Evolutionary conservation across 2,329 filamentous ascomycete genomes (phyloP), one percentile per base, ranked within the genome.

Genomic region (Colletotrichum caudatum): DNA sequence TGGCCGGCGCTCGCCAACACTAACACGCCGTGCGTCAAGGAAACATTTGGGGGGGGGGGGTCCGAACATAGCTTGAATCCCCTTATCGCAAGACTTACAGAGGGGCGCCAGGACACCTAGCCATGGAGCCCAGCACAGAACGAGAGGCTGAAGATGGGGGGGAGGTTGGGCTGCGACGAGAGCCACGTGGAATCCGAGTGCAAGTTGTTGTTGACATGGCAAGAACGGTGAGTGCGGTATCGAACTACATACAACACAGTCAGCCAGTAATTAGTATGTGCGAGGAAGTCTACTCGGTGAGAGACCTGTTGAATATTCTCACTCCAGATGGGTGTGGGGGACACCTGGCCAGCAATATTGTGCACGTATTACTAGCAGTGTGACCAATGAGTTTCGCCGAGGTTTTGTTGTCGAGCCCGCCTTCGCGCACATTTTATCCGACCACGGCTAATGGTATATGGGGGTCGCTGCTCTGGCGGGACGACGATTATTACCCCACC

Each of bases 91-190:
- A 60, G 39, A 46, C 44, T 50, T 53, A 60, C 41, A 46, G 48
- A n/a, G n/a, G n/a, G 46, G 44, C 46, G 37, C 50, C 46, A 44
- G 56, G 29, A 35, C n/a, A 57, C 54, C 35, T 57, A n/a, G 56
- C 12, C 12, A 26, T 58, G 37, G n/a, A 41, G n/a, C n/a, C n/a
- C 14, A 58, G 56, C 56, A 26, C 37, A 37, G 46, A 35, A 23
- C 6, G 46, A 62, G 46, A 54, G 57, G 26, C 37, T 37, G 12
- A 37, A 37, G 37, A 62, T 23, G 33, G 18, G 41, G 23, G n/a
- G 20, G 69, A 59, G 53, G 64, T 62, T 63, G 64, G 64, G 62
- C 46, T 65, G 46, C 66, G 48, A 46, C 46, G 46, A 66, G 41
- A 66, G 54, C 65, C 69, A 69, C 69, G 64, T 71, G 33, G 16